phyloP scores from a whole-genome alignment of 2,329 filamentous ascomycete species.

The Colletotrichum limetticola region DNA sequence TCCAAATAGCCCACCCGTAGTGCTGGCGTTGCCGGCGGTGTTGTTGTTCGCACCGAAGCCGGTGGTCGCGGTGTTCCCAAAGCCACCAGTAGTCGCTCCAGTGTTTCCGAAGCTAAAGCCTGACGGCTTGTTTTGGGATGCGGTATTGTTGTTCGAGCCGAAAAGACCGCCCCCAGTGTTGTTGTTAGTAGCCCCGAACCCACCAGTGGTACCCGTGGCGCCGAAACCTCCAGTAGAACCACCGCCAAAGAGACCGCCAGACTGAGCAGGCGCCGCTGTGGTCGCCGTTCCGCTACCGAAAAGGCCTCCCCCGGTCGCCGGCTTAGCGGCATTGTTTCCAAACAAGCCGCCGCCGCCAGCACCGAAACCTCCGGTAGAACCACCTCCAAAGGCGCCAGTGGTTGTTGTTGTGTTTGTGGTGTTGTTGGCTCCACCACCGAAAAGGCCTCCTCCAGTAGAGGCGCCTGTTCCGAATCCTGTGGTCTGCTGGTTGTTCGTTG shows the following conservation, averaged over 20 bases:
- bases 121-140: conserved; percentile 49
- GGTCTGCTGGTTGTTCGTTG: conserved; percentile 48
- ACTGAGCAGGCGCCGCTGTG: conserved; percentile 35
- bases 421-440: conserved; percentile 46
- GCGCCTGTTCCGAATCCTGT: conserved; percentile 54
- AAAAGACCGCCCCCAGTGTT: conserved; percentile 34
- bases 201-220: conserved; percentile 30
- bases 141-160: conserved; percentile 38
- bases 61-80: conserved; percentile 48
- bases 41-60: conserved; percentile 52
- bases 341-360: conserved; percentile 53
- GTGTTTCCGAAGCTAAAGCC: conserved; percentile 58
- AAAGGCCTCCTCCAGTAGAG: conserved; percentile 49
- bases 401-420: conserved; percentile 29
- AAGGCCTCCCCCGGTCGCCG: conserved; percentile 28
- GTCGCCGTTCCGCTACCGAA: conserved; percentile 19
- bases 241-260: conserved; percentile 39
- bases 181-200: conserved; percentile 47
- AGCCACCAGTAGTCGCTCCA: conserved; percentile 39
- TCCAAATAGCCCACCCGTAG: conserved; percentile 55
- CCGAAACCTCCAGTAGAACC: conserved; percentile 35
- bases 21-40: conserved; percentile 30
- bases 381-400: conserved; percentile 36
- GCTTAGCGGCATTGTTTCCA: conserved; percentile 42
- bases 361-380: conserved; percentile 51